phyloP scores from a whole-genome alignment of 441 rosid genomes.

The Metrosideros polymorpha region DNA sequence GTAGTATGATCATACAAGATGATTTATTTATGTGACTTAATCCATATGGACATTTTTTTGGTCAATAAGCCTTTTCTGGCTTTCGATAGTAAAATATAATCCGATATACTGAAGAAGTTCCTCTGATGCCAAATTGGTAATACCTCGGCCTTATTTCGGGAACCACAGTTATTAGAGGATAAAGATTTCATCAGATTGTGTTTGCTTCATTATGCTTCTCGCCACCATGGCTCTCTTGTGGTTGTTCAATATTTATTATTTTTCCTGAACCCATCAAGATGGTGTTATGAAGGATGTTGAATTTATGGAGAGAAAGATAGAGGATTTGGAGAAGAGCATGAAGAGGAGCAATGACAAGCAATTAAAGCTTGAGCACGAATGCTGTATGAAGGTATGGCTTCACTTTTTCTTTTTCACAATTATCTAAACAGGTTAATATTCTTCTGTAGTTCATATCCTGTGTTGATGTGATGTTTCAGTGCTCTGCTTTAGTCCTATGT shows the following conservation, averaged over 20 bases:
- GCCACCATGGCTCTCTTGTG: neutral
- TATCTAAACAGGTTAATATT: neutral
- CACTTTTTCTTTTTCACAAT: neutral
- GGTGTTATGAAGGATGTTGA: conserved; percentile 67
- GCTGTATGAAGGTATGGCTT: conserved; percentile 57
- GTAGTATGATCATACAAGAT: neutral
- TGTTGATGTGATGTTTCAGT: neutral
- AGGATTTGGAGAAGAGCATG: conserved; percentile 96
- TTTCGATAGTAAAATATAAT: neutral
- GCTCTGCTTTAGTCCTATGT: neutral
- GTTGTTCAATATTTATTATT: neutral
- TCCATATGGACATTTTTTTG: neutral
- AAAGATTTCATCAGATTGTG: neutral
- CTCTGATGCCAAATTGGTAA: neutral
- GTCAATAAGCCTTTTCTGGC: neutral
- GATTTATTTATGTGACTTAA: neutral
- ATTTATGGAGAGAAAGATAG: conserved; percentile 68
- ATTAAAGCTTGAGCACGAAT: conserved; percentile 76
- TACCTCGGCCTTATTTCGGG: neutral
- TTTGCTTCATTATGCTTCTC: neutral
- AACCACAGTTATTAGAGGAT: neutral
- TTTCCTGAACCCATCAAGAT: neutral
- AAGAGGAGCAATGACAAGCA: conserved; percentile 99
- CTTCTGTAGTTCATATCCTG: neutral
- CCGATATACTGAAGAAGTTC: neutral